Percentiles rank a stretch among this genome's conserved stretches.
Evolutionary conservation across 2,329 filamentous ascomycete genomes (phyloP).

Genomic region (Diaporthe australafricana): DNA sequence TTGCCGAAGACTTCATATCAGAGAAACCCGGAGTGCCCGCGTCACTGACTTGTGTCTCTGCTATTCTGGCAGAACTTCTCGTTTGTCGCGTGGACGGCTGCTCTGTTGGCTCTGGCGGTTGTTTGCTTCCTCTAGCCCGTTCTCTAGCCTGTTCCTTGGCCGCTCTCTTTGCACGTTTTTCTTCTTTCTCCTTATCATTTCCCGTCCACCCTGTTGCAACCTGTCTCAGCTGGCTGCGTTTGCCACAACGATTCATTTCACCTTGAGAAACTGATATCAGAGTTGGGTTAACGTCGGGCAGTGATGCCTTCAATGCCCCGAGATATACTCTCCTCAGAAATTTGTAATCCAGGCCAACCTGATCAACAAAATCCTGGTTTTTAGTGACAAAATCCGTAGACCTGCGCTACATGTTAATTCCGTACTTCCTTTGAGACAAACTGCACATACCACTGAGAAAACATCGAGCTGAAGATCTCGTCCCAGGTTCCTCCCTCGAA

Average conservation of each 20-base stretch:
- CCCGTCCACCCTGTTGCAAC: constrained; percentile 21
- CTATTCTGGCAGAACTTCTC: constrained; percentile 5
- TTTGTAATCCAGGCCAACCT: constrained; percentile 25
- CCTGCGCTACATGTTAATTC: neutral
- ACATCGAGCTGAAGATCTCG: constrained; percentile 31
- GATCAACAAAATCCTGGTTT: constrained; percentile 24
- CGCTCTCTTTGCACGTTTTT: neutral
- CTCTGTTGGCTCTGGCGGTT: neutral
- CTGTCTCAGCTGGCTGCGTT: constrained; percentile 13
- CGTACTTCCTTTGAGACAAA: neutral
- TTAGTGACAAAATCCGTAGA: constrained; percentile 22
- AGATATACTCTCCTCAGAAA: constrained; percentile 16
- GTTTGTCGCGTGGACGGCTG: constrained; percentile 1
- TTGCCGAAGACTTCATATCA: neutral
- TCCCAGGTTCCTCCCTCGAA: constrained; percentile 34
- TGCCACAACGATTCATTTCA: constrained; percentile 10
- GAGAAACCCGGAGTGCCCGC: neutral
- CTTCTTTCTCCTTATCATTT: neutral
- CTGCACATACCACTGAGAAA: constrained; percentile 26
- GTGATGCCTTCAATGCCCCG: neutral
- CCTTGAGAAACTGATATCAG: neutral
- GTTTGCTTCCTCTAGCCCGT: neutral
- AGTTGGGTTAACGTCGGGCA: neutral
- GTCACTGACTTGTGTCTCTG: neutral
- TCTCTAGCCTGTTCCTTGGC: constrained; percentile 7